Percentiles rank a stretch among this genome's conserved stretches.
Evolutionary conservation across 306 rosid genomes (phyloP).

Genomic region (Cucumis melo): DNA sequence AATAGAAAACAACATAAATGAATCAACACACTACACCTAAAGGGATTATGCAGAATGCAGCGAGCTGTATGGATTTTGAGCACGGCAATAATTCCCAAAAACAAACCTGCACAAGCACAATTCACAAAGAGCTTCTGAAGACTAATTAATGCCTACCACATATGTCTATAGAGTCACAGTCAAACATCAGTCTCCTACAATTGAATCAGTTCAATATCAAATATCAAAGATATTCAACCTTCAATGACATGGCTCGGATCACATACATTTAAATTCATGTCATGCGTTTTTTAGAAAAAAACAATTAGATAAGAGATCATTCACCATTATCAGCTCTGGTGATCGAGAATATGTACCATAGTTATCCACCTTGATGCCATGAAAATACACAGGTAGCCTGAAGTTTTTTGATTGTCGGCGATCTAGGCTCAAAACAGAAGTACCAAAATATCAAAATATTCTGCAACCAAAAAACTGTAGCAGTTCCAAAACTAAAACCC

Average conservation of each 20-base stretch:
- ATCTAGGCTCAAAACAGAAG: neutral
- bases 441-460: constrained; percentile 16
- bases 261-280: neutral
- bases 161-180: neutral
- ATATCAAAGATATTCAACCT: neutral
- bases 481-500: neutral
- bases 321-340: neutral
- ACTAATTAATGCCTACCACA: neutral
- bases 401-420: neutral
- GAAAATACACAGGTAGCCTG: neutral
- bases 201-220: neutral
- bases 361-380: neutral
- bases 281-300: neutral
- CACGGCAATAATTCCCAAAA: neutral
- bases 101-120: neutral
- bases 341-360: neutral
- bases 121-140: neutral
- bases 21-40: neutral
- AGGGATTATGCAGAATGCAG: neutral
- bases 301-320: neutral
- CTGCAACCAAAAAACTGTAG: constrained; percentile 7
- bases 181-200: neutral
- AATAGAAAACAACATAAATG: neutral
- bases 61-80: neutral
- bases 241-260: neutral